A percentile compares a stretch with the other conserved stretches of the same genome.
Evolutionary conservation across 345 rosid genomes (phyloP).

Genomic region (Hibiscus syriacus): DNA sequence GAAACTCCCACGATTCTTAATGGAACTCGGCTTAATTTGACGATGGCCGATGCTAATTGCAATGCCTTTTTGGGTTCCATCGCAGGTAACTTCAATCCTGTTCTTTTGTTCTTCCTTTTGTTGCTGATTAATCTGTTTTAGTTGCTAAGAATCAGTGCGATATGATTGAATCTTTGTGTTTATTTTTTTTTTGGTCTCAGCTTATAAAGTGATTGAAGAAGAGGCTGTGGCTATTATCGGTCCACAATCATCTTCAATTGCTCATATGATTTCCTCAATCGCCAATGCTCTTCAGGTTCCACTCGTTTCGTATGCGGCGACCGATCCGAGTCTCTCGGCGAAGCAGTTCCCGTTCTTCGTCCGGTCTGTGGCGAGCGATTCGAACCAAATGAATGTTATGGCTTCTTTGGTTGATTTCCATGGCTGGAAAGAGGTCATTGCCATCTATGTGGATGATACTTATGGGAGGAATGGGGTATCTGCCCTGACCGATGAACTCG

Average conservation of each 20-base stretch:
- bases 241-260: conserved; percentile 68
- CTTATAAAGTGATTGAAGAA: conserved; percentile 52
- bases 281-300: conserved; percentile 69
- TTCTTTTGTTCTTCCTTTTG: neutral
- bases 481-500: conserved; percentile 46
- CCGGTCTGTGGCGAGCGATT: conserved; percentile 66
- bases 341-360: conserved; percentile 69
- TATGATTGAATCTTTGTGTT: neutral
- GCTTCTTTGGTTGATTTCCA: conserved; percentile 51
- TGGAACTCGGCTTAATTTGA: conserved; percentile 42
- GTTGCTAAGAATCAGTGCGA: no score
- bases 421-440: conserved; percentile 76
- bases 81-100: conserved; percentile 32
- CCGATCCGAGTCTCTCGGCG: conserved; percentile 86
- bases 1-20: conserved; percentile 38
- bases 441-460: conserved; percentile 57
- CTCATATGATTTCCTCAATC: conserved; percentile 56
- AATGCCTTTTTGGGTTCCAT: conserved; percentile 67
- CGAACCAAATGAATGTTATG: conserved; percentile 71
- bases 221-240: conserved; percentile 69
- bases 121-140: neutral
- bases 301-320: conserved; percentile 73
- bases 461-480: conserved; percentile 74
- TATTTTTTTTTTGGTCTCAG: conserved; percentile 27
- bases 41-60: conserved; percentile 43